These are phyloP conservation scores for Malassezia japonica DNA, from an alignment of 1,284 basidiomycete species.

Conservation along the genomic window DNA sequence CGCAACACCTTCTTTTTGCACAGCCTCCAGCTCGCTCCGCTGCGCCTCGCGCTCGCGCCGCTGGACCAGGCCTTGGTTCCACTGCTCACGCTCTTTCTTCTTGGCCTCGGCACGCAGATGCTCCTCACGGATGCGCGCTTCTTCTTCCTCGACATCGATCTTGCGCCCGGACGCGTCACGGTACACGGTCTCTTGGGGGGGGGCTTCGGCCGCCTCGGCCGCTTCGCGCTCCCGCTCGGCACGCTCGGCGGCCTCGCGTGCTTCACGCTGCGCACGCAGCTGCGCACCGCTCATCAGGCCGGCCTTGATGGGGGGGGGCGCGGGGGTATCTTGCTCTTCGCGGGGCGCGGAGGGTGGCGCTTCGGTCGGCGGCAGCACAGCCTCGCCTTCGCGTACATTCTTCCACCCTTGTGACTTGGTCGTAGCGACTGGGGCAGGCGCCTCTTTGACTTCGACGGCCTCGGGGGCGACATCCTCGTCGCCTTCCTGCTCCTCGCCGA, in stretches of 20 bases:
- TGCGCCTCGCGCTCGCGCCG: slow-evolving; percentile 62
- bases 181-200: slow-evolving; percentile 73
- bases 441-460: too few relatives aligned
- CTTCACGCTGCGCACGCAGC: slow-evolving; percentile 16
- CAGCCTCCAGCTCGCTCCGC: slow-evolving; percentile 9
- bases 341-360: too few relatives aligned
- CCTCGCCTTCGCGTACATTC: neutral
- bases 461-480: neutral
- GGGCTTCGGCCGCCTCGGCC: slow-evolving; percentile 51
- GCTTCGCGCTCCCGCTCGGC: slow-evolving; percentile 46
- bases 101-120: slow-evolving; percentile 47
- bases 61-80: slow-evolving; percentile 73
- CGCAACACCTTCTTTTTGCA: slow-evolving; percentile 3
- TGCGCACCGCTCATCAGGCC: slow-evolving; percentile 16
- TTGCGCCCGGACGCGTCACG: slow-evolving; percentile 78
- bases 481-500: neutral
- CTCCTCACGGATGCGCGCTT: slow-evolving; percentile 56
- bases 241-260: slow-evolving; percentile 41
- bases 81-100: slow-evolving; percentile 82
- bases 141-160: slow-evolving; percentile 75
- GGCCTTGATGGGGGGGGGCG: neutral
- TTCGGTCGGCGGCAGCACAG: neutral
- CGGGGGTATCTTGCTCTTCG: neutral
- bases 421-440: too few relatives aligned
- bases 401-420: neutral